Base-by-base conservation (phyloP, 768 basidiomycete species). In the Coprinellus aureogranulatus region DNA sequence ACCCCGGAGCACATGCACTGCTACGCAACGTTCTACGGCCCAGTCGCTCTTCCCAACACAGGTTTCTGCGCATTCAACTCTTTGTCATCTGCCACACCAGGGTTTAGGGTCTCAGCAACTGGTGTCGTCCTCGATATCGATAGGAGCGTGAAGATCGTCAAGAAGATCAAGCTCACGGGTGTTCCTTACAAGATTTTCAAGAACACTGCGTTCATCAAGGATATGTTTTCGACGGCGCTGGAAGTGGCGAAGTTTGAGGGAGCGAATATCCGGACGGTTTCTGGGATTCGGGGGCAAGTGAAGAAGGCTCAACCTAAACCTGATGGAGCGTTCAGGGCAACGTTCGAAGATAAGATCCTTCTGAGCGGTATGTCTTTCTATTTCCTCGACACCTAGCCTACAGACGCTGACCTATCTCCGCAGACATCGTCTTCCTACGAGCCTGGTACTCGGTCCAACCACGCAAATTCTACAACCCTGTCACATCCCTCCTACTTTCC, bases 1-100 rank as follows among this genome's bases (percentile, higher is more conserved):
- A 98, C 97, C 0, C 97, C 97, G 0, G 97, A 99, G 74, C 97
- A 99, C 68, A 98, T 96, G 97, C 97, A 99, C 69, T 99, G 97
- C 67, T 96, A 89, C 67, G 96, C 95, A 2, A 97, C 95, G 2
- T 97, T 98, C 72, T 99, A 95, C 67, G 96, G 94, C 0, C 96
- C 97, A 6, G 87, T 93, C 22, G 78, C 93, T 2, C 76, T 92
- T 0, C 96, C 95, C 22, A 97, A 97, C 72, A 97, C 93, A 0
- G 94, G 95, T 30, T 95, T 99, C 75, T 98, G 97, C 70, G 90
- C 96, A 2, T 98, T 99, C 82, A 98, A 94, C 71, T 85, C 89
- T 0, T 74, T 99, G 16, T 71, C 77, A 0, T 77, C 77, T n/a
- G 83, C 86, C 0, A 77, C 75, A 1, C 74, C 88, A 0, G 90